Evolutionary conservation across 768 basidiomycete genomes (phyloP), one percentile per base, ranked within the genome.

Genomic region (Amyloporia xantha): DNA sequence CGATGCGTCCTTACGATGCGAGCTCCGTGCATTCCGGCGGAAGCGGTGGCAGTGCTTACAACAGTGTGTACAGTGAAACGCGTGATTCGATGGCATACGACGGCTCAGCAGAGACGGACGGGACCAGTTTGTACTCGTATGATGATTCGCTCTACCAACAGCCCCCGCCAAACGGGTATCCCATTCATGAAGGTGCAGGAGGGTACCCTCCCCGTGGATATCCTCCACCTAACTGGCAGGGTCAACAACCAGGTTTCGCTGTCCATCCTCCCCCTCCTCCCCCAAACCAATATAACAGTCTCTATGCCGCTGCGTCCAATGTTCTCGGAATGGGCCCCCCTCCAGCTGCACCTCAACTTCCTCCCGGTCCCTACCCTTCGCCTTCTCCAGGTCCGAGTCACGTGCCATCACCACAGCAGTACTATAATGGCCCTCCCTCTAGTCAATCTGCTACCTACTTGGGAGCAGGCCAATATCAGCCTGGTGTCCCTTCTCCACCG

Each of bases 241-340:
- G 48, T 4, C 48, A 46, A 11, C 53, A 55, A n/a, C 51, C 49
- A 6, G 47, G 43, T 20, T 53, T 48, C 40, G 50, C 48, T 19
- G 38, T 48, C 12, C 48, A 55, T 24, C 52, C 49, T 20, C 53
- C 53, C 4, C 43, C 49, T 1, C 41, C 27, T 45, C 51, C 26
- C 51, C 57, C 23, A 41, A 40, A n/a, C 5, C 27, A 33, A 26
- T 81, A 78, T 55, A 78, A 82, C 60, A 69, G 74, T 30, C 65
- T 88, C 11, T 84, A 87, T 62, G 75, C 77, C 9, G 88, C 87
- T 12, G 89, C 89, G 7, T 87, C 88, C 7, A 79, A 85, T 62
- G 84, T 90, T 7, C 73, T 91, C 13, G 88, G 88, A 13, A 82
- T 87, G 78, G 81, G 76, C 0, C 84, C 79, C 13, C 51, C 56